phyloP scores from a whole-genome alignment of 1,284 basidiomycete genomes.

The Tilletia setariae region DNA sequence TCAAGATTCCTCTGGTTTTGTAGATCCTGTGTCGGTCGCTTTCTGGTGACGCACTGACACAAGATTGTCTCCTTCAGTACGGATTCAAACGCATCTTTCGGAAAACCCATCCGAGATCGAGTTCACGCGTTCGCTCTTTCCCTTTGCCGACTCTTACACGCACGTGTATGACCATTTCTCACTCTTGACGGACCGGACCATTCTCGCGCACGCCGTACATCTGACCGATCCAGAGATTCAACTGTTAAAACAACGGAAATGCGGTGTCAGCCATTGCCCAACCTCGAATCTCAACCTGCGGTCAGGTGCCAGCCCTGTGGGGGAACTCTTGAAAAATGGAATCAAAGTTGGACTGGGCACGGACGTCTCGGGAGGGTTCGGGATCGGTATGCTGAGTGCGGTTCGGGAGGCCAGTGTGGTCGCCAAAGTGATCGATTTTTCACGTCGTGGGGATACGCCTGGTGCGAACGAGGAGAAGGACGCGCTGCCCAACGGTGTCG shows the following conservation, averaged over 20 bases:
- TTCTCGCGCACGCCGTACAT: slow-evolving; percentile 86
- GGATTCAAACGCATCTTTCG: slow-evolving; percentile 87
- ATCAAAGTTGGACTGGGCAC: slow-evolving; percentile 82
- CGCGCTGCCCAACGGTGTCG: neutral
- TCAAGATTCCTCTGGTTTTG: neutral
- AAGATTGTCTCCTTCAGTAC: slow-evolving; percentile 58
- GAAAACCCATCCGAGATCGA: slow-evolving; percentile 78
- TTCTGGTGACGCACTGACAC: neutral
- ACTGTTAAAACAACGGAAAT: slow-evolving; percentile 66
- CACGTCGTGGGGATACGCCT: slow-evolving; percentile 10
- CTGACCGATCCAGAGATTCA: slow-evolving; percentile 69
- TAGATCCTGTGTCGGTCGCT: neutral
- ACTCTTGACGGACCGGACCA: slow-evolving; percentile 73
- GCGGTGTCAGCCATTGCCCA: slow-evolving; percentile 88
- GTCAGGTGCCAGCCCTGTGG: slow-evolving; percentile 77
- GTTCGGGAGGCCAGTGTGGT: slow-evolving; percentile 78
- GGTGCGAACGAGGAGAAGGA: neutral
- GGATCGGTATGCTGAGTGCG: slow-evolving; percentile 75
- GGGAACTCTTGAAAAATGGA: slow-evolving; percentile 73
- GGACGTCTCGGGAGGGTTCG: slow-evolving; percentile 86
- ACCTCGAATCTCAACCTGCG: slow-evolving; percentile 80
- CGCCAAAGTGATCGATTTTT: slow-evolving; percentile 67
- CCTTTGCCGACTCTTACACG: slow-evolving; percentile 53
- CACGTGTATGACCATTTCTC: slow-evolving; percentile 75
- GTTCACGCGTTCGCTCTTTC: slow-evolving; percentile 67